Conservation (phyloP, 2,329 filamentous ascomycete genomes). For the Pseudogymnoascus sp. region DNA sequence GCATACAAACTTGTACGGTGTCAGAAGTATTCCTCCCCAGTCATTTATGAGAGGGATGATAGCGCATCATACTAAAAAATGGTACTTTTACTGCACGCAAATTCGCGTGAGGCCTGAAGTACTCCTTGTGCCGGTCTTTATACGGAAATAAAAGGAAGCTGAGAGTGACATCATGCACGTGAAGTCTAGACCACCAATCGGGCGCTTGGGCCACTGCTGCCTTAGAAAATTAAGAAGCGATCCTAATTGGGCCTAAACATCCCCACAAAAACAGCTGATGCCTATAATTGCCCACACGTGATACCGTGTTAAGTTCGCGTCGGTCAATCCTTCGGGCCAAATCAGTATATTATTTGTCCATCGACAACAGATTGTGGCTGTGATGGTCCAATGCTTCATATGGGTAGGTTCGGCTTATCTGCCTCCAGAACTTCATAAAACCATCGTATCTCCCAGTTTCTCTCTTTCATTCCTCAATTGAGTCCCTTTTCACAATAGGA, state of each 20-base stretch:
- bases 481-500: not conserved
- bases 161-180: not conserved
- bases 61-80: not conserved
- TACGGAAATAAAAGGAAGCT: not conserved
- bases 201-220: not conserved
- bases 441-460: not conserved
- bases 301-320: conserved; percentile 4
- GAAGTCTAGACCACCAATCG: not conserved
- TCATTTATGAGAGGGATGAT: not conserved
- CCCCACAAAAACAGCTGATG: not conserved
- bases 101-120: not conserved
- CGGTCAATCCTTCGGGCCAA: not conserved
- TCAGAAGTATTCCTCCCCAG: not conserved
- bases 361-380: not conserved
- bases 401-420: conserved; percentile 4
- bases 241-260: not conserved
- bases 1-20: not conserved
- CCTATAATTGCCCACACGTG: not conserved
- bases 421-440: not conserved
- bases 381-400: not conserved
- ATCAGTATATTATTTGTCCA: not conserved
- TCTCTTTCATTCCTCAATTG: not conserved
- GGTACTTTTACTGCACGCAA: not conserved
- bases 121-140: not conserved
- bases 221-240: not conserved